Percentiles rank a stretch among this genome's conserved stretches.
Conservation (phyloP, 495 filamentous ascomycete species). For the Trichoderma virens region DNA sequence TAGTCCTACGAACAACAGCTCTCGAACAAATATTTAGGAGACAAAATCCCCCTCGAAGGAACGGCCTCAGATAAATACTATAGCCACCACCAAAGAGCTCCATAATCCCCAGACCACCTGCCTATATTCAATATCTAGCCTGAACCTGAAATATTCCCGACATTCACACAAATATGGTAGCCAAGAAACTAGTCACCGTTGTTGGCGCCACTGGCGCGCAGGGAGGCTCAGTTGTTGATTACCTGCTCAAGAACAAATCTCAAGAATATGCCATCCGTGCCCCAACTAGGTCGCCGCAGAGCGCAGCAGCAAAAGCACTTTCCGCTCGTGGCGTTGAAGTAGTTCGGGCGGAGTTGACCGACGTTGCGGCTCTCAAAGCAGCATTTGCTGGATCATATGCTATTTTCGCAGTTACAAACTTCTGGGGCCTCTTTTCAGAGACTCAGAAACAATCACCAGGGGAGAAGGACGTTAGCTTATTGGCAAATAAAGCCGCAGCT, state of each 20-base stretch:
- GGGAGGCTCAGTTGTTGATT: conserved; percentile 32
- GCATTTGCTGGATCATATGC: conserved; percentile 38
- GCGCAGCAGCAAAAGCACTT: conserved; percentile 29
- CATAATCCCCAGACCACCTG: too few relatives aligned
- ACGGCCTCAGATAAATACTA: too few relatives aligned
- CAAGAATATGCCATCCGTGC: conserved; percentile 29
- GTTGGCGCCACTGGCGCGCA: conserved; percentile 39
- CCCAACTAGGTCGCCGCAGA: conserved; percentile 38
- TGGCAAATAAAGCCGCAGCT: conserved; percentile 46
- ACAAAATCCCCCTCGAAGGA: too few relatives aligned
- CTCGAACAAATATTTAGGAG: too few relatives aligned
- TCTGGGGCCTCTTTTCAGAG: conserved; percentile 38
- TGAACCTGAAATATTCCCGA: not conserved
- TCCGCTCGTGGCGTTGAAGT: conserved; percentile 33
- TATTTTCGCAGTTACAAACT: conserved; percentile 46
- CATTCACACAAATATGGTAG: not conserved
- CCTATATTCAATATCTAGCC: too few relatives aligned
- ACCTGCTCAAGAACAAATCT: conserved; percentile 23
- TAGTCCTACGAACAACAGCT: too few relatives aligned
- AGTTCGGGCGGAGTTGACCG: conserved; percentile 34
- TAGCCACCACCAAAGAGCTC: too few relatives aligned
- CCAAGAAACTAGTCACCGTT: conserved; percentile 28
- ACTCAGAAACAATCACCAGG: not conserved
- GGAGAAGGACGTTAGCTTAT: conserved; percentile 35
- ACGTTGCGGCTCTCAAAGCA: conserved; percentile 26